Evolutionary conservation across 495 filamentous ascomycete genomes (phyloP), one percentile per base, ranked within the genome.

Genomic region (Glarea lozoyensis): DNA sequence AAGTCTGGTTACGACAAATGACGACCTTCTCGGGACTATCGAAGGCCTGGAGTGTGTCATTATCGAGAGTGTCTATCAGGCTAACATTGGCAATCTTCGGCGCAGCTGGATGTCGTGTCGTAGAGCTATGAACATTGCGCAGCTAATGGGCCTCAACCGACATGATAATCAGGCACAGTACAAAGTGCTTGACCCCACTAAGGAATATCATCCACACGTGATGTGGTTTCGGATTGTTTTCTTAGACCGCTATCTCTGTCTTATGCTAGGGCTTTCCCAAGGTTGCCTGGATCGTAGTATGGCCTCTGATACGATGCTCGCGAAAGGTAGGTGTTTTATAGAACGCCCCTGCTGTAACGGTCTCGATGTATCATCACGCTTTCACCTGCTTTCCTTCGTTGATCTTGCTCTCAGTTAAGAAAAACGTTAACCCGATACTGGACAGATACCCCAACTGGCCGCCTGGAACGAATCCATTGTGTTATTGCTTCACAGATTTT

Each of bases 11-110:
- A 70, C 61, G 1, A 60, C 57, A 20, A 65, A 70, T 41, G 69
- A 74, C 29, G 62, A 66, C 15, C 58, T 74, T 9, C 42, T 62
- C 27, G 53, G 59, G 42, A 65, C 54, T 1, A 34, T 75, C 29
- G 70, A 77, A 39, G 68, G 64, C 10, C 33, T 75, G 3, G 67
- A 72, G 37, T 73, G 66, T 45, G 54, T 75, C 37, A 64, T 75
- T 40, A 47, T 72, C 7, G 70, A 75, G 46, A 52, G 52, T 17
- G 37, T 65, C 35, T 73, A 66, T 51, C 65, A 73, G 2, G 57
- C 53, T 20, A 64, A 70, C 42, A 41, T 37, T 10, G 73, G 70
- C 1, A 72, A 70, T 43, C 57, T 75, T 0, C 66, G 64, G 20
- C 52, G 54, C 10, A 45, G 59, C 1, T 73, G 64, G 68, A 38